Conservation (phyloP, 1,284 basidiomycete species). For the Ganoderma sinense region DNA sequence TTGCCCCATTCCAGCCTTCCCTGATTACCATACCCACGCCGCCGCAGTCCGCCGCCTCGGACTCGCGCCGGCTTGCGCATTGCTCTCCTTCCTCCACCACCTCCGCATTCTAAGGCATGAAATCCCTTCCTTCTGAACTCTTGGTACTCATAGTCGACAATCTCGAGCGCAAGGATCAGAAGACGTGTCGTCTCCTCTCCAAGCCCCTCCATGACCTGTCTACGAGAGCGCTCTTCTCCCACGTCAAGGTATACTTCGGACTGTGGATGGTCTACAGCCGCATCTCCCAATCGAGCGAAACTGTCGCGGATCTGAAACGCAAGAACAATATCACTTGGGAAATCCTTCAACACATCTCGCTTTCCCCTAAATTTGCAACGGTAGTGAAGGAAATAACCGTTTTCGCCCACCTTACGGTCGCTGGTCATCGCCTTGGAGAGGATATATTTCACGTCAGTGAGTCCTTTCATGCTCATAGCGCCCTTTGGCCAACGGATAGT, state of each 20-base stretch:
- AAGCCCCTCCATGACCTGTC: constrained; percentile 2
- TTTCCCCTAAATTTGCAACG: neutral
- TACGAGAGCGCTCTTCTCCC: neutral
- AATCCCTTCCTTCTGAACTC: constrained; percentile 3
- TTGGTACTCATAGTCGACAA: neutral
- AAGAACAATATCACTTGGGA: neutral
- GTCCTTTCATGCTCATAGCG: neutral
- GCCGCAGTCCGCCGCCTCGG: too few species aligned
- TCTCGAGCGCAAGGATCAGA: neutral
- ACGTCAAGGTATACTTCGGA: constrained; percentile 6
- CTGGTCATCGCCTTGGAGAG: neutral
- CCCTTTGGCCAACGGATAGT: neutral
- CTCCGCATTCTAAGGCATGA: neutral
- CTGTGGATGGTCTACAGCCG: neutral
- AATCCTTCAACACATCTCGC: neutral
- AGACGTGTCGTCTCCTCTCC: constrained; percentile 5
- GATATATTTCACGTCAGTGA: neutral
- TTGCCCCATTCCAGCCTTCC: too few species aligned
- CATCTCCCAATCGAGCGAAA: neutral
- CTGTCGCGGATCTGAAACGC: neutral
- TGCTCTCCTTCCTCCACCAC: too few species aligned
- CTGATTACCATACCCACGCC: too few species aligned
- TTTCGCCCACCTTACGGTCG: neutral
- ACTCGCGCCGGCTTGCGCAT: too few species aligned
- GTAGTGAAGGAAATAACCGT: neutral